Base-by-base conservation (phyloP, 805 yeast genomes). In the Suhomyces kilbournensis region DNA sequence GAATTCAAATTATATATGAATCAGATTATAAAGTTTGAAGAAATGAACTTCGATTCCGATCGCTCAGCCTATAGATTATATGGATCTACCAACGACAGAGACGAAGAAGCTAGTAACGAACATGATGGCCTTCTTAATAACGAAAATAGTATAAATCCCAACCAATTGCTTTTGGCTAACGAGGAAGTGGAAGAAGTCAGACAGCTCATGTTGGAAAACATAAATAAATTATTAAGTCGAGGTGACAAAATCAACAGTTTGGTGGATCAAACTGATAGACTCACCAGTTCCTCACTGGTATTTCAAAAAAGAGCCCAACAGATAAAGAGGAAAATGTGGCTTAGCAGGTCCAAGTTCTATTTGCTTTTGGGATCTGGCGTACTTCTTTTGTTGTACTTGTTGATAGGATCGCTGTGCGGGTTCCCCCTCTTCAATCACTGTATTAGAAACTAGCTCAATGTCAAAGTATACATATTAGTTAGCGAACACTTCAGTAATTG, bases 261-360 rank as follows among this genome's bases (percentile, higher is more conserved):
- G 56, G 93, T 90, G 28, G 88, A 85, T 66, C 90, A 90, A 66
- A 90, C 97, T 1, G 86, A 87, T 55, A 76, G 83, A 49, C 77
- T 90, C 66, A 88, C 84, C 57, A 77, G 80, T 39, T 81, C 82
- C 34, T 82, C 94, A 7, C 79, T 75, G 69, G 78, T 85, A 25
- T 90, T 90, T 65, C 83, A 89, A 58, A 82, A 85, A 56, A 78
- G 83, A 53, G 86, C 96, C 1, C 81, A 78, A 22, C 74, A 78
- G 49, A 78, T 88, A 34, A 82, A 82, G 59, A 73, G 88, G 38
- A 78, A 76, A 54, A 76, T 88, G 80, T 87, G 96, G 92, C 79
- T 86, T 79, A 76, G 80, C 47, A 84, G 80, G 51, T 69, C 79
- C 51, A 80, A 72, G 55, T 76, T 80, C 53, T 65, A 75, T 55